Evolutionary conservation across 2,329 filamentous ascomycete species (phyloP), one percentile per base, ranked within the genome.

Genomic region (Rugonectria rugulosa): DNA sequence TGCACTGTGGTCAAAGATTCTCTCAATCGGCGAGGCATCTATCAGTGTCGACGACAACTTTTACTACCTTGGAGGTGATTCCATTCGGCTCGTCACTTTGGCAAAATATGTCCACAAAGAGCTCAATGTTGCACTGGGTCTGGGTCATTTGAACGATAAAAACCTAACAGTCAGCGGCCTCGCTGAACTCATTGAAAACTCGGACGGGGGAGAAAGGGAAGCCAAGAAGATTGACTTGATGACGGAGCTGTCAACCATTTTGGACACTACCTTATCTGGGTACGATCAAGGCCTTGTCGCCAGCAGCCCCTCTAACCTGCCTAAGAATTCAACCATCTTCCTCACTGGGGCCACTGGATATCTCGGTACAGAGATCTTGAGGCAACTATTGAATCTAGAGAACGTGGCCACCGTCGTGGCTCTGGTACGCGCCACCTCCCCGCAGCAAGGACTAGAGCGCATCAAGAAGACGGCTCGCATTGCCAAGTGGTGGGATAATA

Each of bases 321-420:
- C 44, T 14, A 24, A 20, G 20, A 26, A 24, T 6, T 46, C 37
- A 43, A 53, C 44, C 5, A 23, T 60, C 7, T 19, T 60, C 14
- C 37, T 60, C n/a, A 60, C 57, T 11, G 53, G 57, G 14, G 49
- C 40, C 8, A 60, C 57, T 19, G 56, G 56, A 36, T 55, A 40
- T 24, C 27, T 59, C 3, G 56, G 29, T 15, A 51, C 32, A 42
- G 23, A 47, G 24, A 31, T 59, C 6, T 21, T 52, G 1, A 27
- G 44, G 17, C 46, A 32, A 29, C 41, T 53, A 6, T 19, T 36
- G 19, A 48, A 6, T 12, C 11, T 20, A 32, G 24, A 17, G 44
- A 44, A 9, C 0, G 68, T 83, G 1, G 24, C 49, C 2, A 67
- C 64, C 11, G 64, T 84, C 2, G 24, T 49, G 15, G 24, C 29